These are phyloP conservation scores for Musa troglodytarum DNA, from an alignment of 176 grass and related monocot species.

Conservation along the genomic window DNA sequence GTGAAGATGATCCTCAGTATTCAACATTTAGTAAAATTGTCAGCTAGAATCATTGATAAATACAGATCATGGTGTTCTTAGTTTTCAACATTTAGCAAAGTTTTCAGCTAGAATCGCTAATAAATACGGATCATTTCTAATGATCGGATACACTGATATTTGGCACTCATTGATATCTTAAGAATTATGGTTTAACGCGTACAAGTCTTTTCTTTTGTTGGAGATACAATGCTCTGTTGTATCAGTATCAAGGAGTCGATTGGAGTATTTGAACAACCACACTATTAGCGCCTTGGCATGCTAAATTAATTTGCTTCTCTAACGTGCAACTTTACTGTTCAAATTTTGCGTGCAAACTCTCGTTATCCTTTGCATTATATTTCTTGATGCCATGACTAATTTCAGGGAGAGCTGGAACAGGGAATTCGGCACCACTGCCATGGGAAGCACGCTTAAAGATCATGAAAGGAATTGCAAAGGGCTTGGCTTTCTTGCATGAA, in stretches of 20 bases:
- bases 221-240: neutral
- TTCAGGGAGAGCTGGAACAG: slow-evolving; percentile 55
- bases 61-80: too few relatives aligned
- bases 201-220: neutral
- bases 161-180: neutral
- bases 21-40: too few relatives aligned
- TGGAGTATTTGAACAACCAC: too few relatives aligned
- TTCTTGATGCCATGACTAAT: slow-evolving; percentile 10
- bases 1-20: too few relatives aligned
- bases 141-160: neutral
- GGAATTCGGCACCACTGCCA: slow-evolving; percentile 42
- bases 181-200: neutral
- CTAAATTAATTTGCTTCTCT: neutral
- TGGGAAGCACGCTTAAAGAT: slow-evolving; percentile 66
- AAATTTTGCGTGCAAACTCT: neutral
- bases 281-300: too few relatives aligned
- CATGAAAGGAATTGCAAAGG: slow-evolving; percentile 68
- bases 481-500: slow-evolving; percentile 76
- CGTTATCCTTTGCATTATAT: neutral
- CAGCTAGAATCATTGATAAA: too few relatives aligned
- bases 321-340: neutral
- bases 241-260: too few relatives aligned
- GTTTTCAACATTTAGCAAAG: too few relatives aligned
- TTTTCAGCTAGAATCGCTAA: neutral
- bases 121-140: neutral